Base-by-base conservation (phyloP, 768 basidiomycete species). In the Amylocystis lapponica region DNA sequence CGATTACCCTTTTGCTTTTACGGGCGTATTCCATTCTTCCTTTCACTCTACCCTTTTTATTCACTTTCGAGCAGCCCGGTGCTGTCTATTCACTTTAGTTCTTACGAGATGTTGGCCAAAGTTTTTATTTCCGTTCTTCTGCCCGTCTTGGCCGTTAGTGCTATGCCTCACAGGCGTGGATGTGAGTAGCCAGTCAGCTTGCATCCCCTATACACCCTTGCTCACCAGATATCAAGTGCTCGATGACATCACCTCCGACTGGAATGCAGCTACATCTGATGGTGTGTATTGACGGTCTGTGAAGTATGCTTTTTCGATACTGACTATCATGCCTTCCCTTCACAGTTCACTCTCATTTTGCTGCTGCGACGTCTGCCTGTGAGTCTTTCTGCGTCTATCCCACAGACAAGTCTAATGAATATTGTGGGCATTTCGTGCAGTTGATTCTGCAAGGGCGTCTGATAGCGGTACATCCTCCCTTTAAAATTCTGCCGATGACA, bases 21-120 rank as follows among this genome's bases (percentile, higher is more conserved):
- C 42, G 45, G 47, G 50, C 48, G 26, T 30, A 41, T 39, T 43
- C 41, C 27, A 39, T 3, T 46, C 39, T 34, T 12, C 37, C 26
- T 21, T 44, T 50, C 33, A n/a, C n/a, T n/a, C n/a, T n/a, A n/a
- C n/a, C n/a, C n/a, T 50, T 43, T 35, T 42, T 36, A 39, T 39
- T 48, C 39, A 14, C 43, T 17, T 30, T 45, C 17, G 34, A 30
- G 14, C 47, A 53, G 56, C 56, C 56, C 42, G 57, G 57, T 52
- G 54, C 57, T 56, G 37, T 31, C 27, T 31, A 22, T 45, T 13
- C 31, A 16, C 29, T 48, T 37, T 16, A 16, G 35, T 19, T 26
- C 35, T 46, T 39, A 26, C 41, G 23, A 50, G 41, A 50, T 49
- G 39, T 39, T 46, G 35, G 47, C 50, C 34, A 48, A 48, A 21